Evolutionary conservation across 2,329 filamentous ascomycete species (phyloP), one percentile per base, ranked within the genome.

Genomic region (Calonectria honghensis): DNA sequence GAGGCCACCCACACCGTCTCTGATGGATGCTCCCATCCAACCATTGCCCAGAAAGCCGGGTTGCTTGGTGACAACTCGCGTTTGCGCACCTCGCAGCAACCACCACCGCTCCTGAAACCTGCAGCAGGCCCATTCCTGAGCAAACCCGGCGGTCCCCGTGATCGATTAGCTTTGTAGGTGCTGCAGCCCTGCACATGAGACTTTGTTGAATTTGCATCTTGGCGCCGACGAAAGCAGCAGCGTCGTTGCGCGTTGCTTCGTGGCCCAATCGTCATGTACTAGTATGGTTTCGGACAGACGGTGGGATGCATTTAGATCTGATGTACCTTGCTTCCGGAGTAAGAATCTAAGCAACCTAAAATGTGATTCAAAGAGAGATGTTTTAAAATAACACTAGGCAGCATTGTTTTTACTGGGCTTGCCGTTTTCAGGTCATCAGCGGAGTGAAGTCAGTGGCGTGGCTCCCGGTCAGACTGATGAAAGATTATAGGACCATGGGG

Each of bases 101-200:
- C 41, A 57, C 14, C 52, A 39, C 74, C 68, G 71, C 66, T 74
- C 71, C 74, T 74, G 73, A 75, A 73, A 77, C 73, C 48, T 73
- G 66, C 72, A 73, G 72, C 37, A 39, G 37, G 41, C 37, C 63
- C 37, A 13, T 54, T 54, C 45, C 57, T 35, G 20, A 31, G 27
- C 11, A 51, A 37, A 64, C 32, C 35, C 65, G 57, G 45, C 59
- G 27, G 9, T 48, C 32, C 64, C 37, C 64, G 48, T 31, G 27
- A 39, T 61, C 18, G 29, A 59, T 61, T 57, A 48, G 29, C 31
- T 54, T 61, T 37, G 54, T 18, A 50, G 37, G 50, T 65, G 24
- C 52, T n/a, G 35, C 24, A 64, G 35, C 27, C 57, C 24, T 61
- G 57, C 20, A n/a, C 29, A 41, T 2, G 51, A 41, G 39, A 18